Evolutionary conservation across 148 eudicot genomes (phyloP).

Genomic region (Cornus suecica): DNA sequence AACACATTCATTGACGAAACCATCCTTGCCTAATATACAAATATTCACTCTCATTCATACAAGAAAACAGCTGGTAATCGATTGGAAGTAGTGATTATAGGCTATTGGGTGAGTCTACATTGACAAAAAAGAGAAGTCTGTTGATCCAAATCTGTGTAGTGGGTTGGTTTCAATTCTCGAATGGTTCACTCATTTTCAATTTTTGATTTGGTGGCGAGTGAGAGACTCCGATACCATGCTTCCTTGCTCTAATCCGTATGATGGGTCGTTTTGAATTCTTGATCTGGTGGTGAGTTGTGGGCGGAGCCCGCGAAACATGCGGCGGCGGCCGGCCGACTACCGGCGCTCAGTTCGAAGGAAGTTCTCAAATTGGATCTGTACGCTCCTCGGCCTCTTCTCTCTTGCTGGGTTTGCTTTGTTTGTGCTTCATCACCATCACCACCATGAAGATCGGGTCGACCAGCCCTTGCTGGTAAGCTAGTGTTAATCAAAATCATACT

Average conservation of each 20-base stretch:
- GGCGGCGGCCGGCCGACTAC: constrained; percentile 77
- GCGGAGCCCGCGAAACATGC: constrained; percentile 39
- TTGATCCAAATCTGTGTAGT: constrained; percentile 1
- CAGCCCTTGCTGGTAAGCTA: constrained; percentile 26
- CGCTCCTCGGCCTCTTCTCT: constrained; percentile 46
- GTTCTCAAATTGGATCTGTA: constrained; percentile 77
- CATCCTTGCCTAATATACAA: too few species aligned
- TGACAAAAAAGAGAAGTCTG: background rate
- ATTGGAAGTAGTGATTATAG: background rate
- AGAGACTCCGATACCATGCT: background rate
- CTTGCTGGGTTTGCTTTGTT: constrained; percentile 58
- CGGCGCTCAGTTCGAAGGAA: constrained; percentile 82
- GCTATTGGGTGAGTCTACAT: background rate
- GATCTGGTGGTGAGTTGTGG: constrained; percentile 22
- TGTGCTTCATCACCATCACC: constrained; percentile 63
- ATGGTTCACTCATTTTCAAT: constrained; percentile 4
- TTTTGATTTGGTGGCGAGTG: constrained; percentile 14
- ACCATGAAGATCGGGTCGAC: constrained; percentile 39
- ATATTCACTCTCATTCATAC: background rate
- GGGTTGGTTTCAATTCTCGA: constrained; percentile 24
- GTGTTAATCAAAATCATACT: background rate
- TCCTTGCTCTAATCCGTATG: constrained; percentile 21
- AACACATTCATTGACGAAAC: too few species aligned
- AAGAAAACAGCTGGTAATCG: background rate
- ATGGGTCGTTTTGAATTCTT: constrained; percentile 12